phyloP scores from a whole-genome alignment of 2,329 filamentous ascomycete genomes.

The Beauveria bassiana region DNA sequence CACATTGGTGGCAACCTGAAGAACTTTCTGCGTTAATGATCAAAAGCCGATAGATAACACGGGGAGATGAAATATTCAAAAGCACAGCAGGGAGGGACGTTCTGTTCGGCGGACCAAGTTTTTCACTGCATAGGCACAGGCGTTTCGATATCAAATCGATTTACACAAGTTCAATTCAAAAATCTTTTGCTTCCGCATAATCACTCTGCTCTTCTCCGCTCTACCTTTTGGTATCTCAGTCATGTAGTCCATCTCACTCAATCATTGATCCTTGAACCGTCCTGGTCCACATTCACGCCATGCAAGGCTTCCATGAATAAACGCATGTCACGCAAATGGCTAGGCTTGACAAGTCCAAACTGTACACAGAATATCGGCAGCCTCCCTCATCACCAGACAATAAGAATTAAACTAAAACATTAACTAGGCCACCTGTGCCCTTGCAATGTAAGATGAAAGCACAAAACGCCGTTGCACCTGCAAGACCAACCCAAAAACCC shows the following conservation, averaged over 20 bases:
- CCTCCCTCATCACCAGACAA: neutral
- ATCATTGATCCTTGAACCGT: neutral
- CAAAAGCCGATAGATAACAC: too few species aligned
- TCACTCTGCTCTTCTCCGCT: neutral
- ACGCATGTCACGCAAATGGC: neutral
- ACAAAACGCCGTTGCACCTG: neutral
- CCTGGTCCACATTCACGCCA: neutral
- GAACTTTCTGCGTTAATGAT: constrained; percentile 52
- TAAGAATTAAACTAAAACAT: neutral
- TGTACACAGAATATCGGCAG: neutral
- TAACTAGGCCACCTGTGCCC: neutral
- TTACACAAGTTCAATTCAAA: neutral
- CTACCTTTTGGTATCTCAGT: constrained; percentile 9
- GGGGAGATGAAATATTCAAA: neutral
- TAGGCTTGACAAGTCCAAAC: neutral
- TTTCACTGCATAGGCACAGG: constrained; percentile 1
- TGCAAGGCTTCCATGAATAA: neutral
- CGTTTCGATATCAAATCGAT: neutral
- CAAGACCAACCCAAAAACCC: neutral
- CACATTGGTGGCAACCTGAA: constrained; percentile 81
- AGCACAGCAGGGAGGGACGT: neutral
- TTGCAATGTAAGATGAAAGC: neutral
- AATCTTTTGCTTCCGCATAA: neutral
- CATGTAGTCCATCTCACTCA: neutral
- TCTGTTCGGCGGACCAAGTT: neutral